These are phyloP conservation scores for Candida tropicalis DNA, from an alignment of 1,139 yeast species.

Conservation along the genomic window DNA sequence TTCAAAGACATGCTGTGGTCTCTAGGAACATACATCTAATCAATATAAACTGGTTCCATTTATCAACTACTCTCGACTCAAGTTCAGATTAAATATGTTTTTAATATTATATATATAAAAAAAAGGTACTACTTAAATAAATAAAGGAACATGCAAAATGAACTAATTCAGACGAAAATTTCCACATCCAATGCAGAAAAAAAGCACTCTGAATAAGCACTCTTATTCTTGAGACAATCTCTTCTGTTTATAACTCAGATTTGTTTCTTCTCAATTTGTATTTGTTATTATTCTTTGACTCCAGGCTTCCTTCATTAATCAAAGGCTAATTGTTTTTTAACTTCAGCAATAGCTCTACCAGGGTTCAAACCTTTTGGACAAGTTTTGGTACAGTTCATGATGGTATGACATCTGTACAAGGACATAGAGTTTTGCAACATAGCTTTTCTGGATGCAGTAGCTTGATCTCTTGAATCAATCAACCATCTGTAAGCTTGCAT, in stretches of 20 bases:
- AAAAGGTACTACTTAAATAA: constrained; percentile 6
- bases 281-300: neutral
- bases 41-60: too few relatives aligned
- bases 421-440: constrained; percentile 97
- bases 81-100: too few relatives aligned
- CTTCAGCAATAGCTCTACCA: constrained; percentile 95
- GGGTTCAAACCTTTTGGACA: constrained; percentile 99
- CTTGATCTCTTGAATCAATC: constrained; percentile 95
- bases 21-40: too few relatives aligned
- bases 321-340: constrained; percentile 89
- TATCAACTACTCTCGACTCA: too few relatives aligned
- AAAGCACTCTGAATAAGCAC: neutral
- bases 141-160: constrained; percentile 6
- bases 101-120: too few relatives aligned
- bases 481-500: constrained; percentile 99
- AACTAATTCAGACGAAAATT: neutral
- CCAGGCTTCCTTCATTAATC: constrained; percentile 38
- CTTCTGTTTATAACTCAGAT: neutral
- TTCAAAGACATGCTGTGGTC: too few relatives aligned
- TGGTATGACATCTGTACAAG: constrained; percentile 97
- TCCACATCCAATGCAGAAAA: constrained; percentile 3
- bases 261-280: neutral
- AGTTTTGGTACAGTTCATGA: constrained; percentile 96
- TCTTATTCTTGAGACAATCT: neutral
- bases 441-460: constrained; percentile 76